Evolutionary conservation across 2,329 filamentous ascomycete genomes (phyloP).

Genomic region (Tolypocladium ophioglossoides): DNA sequence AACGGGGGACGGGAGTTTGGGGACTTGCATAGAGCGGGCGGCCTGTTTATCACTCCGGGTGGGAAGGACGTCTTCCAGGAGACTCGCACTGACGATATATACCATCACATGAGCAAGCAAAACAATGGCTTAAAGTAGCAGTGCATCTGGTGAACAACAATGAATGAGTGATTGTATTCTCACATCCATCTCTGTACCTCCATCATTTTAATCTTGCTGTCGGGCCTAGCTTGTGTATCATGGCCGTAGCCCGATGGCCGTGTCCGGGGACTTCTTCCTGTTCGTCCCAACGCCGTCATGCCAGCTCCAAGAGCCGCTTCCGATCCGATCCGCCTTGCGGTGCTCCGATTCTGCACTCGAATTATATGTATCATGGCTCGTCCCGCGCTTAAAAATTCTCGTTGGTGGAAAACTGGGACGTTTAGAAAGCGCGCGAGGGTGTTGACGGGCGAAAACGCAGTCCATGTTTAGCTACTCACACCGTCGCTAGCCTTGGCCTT

Average conservation of each 20-base stretch:
- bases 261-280: background rate
- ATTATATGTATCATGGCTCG: background rate
- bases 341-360: background rate
- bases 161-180: background rate
- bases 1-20: background rate
- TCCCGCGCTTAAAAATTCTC: constrained; percentile 10
- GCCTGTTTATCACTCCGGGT: background rate
- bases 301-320: background rate
- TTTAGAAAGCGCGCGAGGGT: background rate
- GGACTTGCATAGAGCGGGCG: background rate
- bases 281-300: background rate
- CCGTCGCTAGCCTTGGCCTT: constrained; percentile 9
- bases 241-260: background rate
- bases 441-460: background rate
- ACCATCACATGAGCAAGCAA: background rate
- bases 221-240: background rate
- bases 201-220: background rate
- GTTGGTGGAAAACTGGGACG: constrained; percentile 10
- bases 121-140: background rate
- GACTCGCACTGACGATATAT: background rate
- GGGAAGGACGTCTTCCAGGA: background rate
- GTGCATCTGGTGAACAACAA: background rate
- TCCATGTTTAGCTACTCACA: constrained; percentile 1
- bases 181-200: background rate
- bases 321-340: background rate